These are phyloP conservation scores for Fusarium fracticaudum DNA, from an alignment of 2,329 filamentous ascomycete species.

Conservation along the genomic window DNA sequence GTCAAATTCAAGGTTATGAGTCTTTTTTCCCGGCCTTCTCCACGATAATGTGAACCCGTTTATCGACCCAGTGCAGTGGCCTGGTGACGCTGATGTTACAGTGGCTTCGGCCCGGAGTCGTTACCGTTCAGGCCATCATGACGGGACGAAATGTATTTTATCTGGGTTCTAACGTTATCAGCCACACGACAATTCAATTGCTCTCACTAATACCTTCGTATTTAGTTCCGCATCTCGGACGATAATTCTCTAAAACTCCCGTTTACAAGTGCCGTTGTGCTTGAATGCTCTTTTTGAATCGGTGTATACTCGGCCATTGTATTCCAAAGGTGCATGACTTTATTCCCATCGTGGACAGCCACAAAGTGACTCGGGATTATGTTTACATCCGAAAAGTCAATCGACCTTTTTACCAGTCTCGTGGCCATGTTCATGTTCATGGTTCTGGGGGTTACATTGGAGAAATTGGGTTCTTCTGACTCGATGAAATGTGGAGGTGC, in stretches of 20 bases:
- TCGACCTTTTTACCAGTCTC: not conserved
- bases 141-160: not conserved
- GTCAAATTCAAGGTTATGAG: not conserved
- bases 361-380: not conserved
- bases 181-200: not conserved
- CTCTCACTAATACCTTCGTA: not conserved
- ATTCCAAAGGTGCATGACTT: not conserved
- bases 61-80: constrained; percentile 20
- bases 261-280: constrained; percentile 4
- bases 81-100: constrained; percentile 17
- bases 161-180: not conserved
- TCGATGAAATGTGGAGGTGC: not conserved
- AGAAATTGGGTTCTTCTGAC: not conserved
- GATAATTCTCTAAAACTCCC: not conserved
- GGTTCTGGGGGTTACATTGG: constrained; percentile 8
- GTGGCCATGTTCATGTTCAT: constrained; percentile 7
- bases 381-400: constrained; percentile 12
- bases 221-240: not conserved
- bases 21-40: not conserved
- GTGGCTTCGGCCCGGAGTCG: not conserved
- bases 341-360: not conserved
- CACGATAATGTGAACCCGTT: not conserved
- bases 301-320: constrained; percentile 2
- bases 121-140: not conserved
- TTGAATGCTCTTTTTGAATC: not conserved